These are phyloP conservation scores for Chamaenerion angustifolium DNA, from an alignment of 345 rosid genomes.

Conservation along the genomic window DNA sequence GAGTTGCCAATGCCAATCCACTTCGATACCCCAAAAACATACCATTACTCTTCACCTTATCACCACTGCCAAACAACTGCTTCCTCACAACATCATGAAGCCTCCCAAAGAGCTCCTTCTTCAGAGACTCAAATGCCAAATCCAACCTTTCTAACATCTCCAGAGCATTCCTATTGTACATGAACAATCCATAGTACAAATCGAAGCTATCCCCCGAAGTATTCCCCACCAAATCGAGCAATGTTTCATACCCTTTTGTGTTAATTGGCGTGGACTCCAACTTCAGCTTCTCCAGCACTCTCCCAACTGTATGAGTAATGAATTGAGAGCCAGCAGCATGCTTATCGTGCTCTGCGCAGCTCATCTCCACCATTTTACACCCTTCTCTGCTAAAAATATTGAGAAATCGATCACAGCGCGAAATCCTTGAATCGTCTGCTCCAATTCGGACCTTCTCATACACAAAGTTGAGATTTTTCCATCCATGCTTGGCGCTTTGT, in stretches of 20 bases:
- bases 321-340: slow-evolving; percentile 46
- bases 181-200: slow-evolving; percentile 63
- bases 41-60: background rate
- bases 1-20: slow-evolving; percentile 4
- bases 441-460: slow-evolving; percentile 61
- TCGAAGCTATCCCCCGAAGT: slow-evolving; percentile 58
- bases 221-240: slow-evolving; percentile 38
- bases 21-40: background rate
- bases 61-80: slow-evolving; percentile 14
- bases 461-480: slow-evolving; percentile 39
- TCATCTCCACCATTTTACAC: slow-evolving; percentile 50
- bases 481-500: slow-evolving; percentile 37
- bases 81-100: slow-evolving; percentile 35
- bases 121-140: slow-evolving; percentile 43
- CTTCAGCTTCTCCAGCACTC: slow-evolving; percentile 31
- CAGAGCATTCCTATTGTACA: slow-evolving; percentile 45
- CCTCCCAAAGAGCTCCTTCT: slow-evolving; percentile 44
- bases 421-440: slow-evolving; percentile 17
- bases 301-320: slow-evolving; percentile 39
- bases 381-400: slow-evolving; percentile 28
- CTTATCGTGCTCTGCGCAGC: slow-evolving; percentile 35
- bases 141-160: slow-evolving; percentile 61
- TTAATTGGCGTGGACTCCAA: slow-evolving; percentile 46
- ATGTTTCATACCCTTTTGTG: slow-evolving; percentile 35
- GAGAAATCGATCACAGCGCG: slow-evolving; percentile 25